Evolutionary conservation across 1,139 yeast genomes (phyloP).

Genomic region (Sugiyamaella xylanicola): DNA sequence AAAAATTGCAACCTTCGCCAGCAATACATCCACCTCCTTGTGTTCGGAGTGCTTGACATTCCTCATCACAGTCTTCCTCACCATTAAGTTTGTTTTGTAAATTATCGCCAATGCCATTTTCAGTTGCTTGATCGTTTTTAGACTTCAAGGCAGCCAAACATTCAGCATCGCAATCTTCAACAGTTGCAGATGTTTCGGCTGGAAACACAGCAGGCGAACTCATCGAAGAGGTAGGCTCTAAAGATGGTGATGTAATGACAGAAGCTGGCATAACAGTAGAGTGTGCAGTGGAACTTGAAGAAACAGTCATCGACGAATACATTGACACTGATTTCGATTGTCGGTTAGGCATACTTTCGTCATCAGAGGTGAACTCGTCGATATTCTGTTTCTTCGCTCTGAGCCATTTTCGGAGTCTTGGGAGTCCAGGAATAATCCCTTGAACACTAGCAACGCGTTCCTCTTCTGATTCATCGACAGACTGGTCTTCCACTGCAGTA

Average conservation of each 20-base stretch:
- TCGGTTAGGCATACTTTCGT: constrained; percentile 9
- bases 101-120: constrained; percentile 5
- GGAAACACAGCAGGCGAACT: constrained; percentile 3
- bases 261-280: not conserved
- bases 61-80: constrained; percentile 16
- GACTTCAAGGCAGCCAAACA: constrained; percentile 8
- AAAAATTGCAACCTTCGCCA: constrained; percentile 14
- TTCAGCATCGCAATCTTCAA: constrained; percentile 7
- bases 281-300: not conserved
- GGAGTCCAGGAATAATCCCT: constrained; percentile 15
- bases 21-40: constrained; percentile 12
- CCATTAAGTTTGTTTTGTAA: constrained; percentile 6
- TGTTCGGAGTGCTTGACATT: constrained; percentile 14
- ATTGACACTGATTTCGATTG: not conserved
- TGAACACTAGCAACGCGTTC: constrained; percentile 16
- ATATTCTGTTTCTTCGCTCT: constrained; percentile 14
- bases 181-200: constrained; percentile 1
- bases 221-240: not conserved
- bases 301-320: not conserved
- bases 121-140: not conserved
- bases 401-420: constrained; percentile 17
- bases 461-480: not conserved
- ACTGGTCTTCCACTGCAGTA: constrained; percentile 1
- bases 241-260: not conserved
- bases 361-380: constrained; percentile 17